Conservation (phyloP, 176 grass and related monocot species). For the Juncus inflexus region DNA sequence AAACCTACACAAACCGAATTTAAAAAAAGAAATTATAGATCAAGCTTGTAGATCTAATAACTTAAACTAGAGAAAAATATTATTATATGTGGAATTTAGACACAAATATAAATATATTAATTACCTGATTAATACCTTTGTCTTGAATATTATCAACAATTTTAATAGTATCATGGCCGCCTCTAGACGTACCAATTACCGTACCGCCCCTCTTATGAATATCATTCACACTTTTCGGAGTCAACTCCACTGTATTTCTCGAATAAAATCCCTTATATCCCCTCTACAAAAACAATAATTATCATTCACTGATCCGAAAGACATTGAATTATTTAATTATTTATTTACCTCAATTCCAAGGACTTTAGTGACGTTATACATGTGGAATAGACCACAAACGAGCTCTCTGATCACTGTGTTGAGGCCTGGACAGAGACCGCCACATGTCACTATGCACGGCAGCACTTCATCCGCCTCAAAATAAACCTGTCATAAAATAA, state of each 20-base stretch:
- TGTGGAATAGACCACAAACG: conserved; percentile 88
- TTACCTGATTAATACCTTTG: conserved; percentile 96
- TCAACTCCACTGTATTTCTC: conserved; percentile 73
- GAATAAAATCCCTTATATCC: conserved; percentile 99
- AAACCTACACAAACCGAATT: conserved; percentile 42
- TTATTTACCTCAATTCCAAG: conserved; percentile 76
- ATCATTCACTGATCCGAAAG: neutral
- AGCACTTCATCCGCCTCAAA: conserved; percentile 76
- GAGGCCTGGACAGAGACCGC: conserved; percentile 94
- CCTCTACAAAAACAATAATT: conserved; percentile 39
- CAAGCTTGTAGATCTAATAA: neutral
- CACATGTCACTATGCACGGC: conserved; percentile 96
- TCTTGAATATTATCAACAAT: conserved; percentile 97
- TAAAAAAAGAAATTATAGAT: conserved; percentile 22
- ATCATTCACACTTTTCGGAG: conserved; percentile 90
- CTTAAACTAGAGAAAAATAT: too few species aligned
- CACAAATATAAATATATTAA: too few species aligned
- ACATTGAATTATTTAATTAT: conserved; percentile 19
- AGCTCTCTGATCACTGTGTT: conserved; percentile 98
- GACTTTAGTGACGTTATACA: conserved; percentile 68
- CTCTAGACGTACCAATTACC: conserved; percentile 84
- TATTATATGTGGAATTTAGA: too few species aligned
- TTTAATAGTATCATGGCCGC: conserved; percentile 89
- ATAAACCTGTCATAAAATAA: conserved; percentile 48
- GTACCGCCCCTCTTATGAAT: conserved; percentile 94